Evolutionary conservation across 192 early-diverging fungal genomes (phyloP), one percentile per base, ranked within the genome.

Genomic region (Coemansia nantahalensis): DNA sequence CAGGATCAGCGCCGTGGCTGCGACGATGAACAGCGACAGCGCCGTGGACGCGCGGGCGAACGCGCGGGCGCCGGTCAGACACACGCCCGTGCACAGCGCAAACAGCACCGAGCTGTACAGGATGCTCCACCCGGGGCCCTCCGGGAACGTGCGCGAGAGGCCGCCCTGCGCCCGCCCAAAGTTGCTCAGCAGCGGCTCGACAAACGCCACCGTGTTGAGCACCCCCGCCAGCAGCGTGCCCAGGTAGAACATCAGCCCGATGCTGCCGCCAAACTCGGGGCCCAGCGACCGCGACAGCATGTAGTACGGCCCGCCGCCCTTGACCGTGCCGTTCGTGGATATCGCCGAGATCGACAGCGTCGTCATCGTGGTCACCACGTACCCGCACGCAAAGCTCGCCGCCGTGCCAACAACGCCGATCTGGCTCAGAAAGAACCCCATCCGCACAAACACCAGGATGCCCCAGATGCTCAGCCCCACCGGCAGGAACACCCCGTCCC

Each of bases 251-350:
- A 86, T 79, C 15, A 86, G 55, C 2, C 86, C 86, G 11, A 87
- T 83, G 50, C 80, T 82, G 30, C 85, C 86, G 48, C 86, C 86
- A 68, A 87, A 87, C 59, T 87, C 86, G 26, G 86, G 81, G 19
- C 86, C 86, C 41, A 87, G 64, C 37, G 79, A 81, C 24, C 84
- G 75, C 45, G 80, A 82, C 12, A 86, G 59, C 48, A 87, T 78
- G 57, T 86, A 87, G 71, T 87, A 87, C 6, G 82, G 78, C 14
- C 86, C 84, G 43, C 86, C 86, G 40, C 80, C 79, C 77, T 73
- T 76, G 32, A 88, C 86, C 0, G 79, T 80, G 32, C 86, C 86
- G 31, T 86, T 86, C 24, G 82, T 84, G 26, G 78, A 83, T 40
- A 88, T 86, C 45, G 86, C 86, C 17, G 83, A 84, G 26, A 88